phyloP scores from a whole-genome alignment of 176 grass and related monocot species.

The Neostapfia colusana region DNA sequence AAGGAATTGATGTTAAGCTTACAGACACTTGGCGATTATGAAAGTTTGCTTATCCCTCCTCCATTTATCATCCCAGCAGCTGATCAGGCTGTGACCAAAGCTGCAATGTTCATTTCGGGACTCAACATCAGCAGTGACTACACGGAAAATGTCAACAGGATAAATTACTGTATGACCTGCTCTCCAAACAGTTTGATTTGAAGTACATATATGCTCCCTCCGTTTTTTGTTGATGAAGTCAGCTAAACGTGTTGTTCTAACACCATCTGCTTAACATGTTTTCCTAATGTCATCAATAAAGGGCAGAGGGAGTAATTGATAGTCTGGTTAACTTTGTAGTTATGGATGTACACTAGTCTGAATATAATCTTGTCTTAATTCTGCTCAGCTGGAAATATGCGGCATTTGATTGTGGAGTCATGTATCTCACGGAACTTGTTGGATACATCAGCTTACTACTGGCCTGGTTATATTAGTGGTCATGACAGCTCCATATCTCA shows the following conservation, averaged over 20 bases:
- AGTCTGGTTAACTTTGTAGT: constrained; percentile 1
- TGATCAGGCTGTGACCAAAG: constrained; percentile 87
- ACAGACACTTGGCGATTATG: constrained; percentile 78
- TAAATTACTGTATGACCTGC: constrained; percentile 60
- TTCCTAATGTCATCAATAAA: neutral
- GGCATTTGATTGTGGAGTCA: constrained; percentile 93
- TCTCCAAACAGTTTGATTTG: constrained; percentile 32
- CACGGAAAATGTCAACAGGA: constrained; percentile 60
- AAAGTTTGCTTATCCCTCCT: constrained; percentile 87
- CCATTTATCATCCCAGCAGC: constrained; percentile 67
- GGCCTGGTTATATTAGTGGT: constrained; percentile 81
- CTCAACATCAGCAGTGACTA: constrained; percentile 56
- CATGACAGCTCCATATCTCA: constrained; percentile 56
- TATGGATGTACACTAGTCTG: neutral
- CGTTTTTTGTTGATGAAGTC: neutral
- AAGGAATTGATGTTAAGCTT: constrained; percentile 82
- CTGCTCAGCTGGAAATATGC: constrained; percentile 88
- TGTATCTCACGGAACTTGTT: constrained; percentile 91
- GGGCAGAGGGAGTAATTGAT: neutral
- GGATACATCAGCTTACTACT: constrained; percentile 86
- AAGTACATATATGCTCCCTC: constrained; percentile 9
- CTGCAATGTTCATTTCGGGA: constrained; percentile 74
- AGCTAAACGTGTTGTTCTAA: neutral
- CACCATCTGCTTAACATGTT: neutral
- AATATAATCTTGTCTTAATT: constrained; percentile 30